phyloP scores from a whole-genome alignment of 306 rosid species.

The Cicer bijugum region DNA sequence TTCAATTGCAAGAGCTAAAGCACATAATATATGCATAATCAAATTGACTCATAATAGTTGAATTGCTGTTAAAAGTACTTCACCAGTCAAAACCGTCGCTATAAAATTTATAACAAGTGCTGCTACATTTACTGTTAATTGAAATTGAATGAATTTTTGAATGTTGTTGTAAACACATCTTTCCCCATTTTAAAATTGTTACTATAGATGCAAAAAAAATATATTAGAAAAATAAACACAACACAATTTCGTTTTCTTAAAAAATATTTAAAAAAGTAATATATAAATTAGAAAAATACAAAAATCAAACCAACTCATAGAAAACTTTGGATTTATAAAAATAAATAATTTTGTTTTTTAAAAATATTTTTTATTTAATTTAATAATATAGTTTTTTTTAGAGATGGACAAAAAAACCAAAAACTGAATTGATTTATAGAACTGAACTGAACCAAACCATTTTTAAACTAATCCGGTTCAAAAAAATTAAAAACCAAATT shows the following conservation, averaged over 20 bases:
- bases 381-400: not conserved
- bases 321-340: too few relatives aligned
- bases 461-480: too few relatives aligned
- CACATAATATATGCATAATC: slow-evolving; percentile 49
- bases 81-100: slow-evolving; percentile 45
- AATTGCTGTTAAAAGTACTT: slow-evolving; percentile 46
- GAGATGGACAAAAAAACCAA: too few relatives aligned
- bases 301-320: too few relatives aligned
- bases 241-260: too few relatives aligned
- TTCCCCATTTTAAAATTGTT: slow-evolving; percentile 47
- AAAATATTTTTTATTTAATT: slow-evolving; percentile 10
- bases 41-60: slow-evolving; percentile 46
- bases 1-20: slow-evolving; percentile 47
- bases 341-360: too few relatives aligned
- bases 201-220: slow-evolving; percentile 30
- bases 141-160: slow-evolving; percentile 48
- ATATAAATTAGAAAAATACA: too few relatives aligned
- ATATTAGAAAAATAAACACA: too few relatives aligned
- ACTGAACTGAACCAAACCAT: too few relatives aligned
- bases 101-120: slow-evolving; percentile 46
- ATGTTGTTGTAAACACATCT: slow-evolving; percentile 49
- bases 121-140: slow-evolving; percentile 45
- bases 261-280: too few relatives aligned
- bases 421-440: too few relatives aligned
- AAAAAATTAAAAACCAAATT: too few relatives aligned